These are phyloP conservation scores for Calocybe indica DNA, from an alignment of 768 basidiomycete species.

Conservation along the genomic window DNA sequence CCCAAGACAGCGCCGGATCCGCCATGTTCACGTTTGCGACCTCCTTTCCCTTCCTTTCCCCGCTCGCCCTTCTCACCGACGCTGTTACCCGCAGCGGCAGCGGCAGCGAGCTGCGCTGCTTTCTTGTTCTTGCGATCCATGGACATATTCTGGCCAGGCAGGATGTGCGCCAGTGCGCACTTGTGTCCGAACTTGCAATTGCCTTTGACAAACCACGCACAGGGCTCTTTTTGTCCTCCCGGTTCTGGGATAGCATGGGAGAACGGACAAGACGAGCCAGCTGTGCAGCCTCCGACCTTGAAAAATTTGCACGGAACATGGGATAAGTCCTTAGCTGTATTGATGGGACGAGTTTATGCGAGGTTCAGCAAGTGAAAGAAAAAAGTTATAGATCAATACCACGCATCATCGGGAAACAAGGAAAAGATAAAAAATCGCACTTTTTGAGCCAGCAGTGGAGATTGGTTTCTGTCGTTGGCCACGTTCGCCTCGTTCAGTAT, in stretches of 20 bases:
- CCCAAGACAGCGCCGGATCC: conserved; percentile 17
- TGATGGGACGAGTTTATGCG: too few relatives aligned
- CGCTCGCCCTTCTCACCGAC: conserved; percentile 22
- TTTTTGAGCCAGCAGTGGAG: conserved; percentile 12
- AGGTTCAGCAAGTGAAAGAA: too few relatives aligned
- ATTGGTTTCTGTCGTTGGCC: conserved; percentile 14
- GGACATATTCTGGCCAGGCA: conserved; percentile 89
- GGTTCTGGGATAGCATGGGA: conserved; percentile 74
- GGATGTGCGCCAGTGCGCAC: conserved; percentile 90
- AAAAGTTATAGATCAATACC: conserved; percentile 18
- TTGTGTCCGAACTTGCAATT: conserved; percentile 70
- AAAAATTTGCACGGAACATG: conserved; percentile 99
- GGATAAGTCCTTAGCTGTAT: conserved; percentile 67
- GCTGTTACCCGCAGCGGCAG: conserved; percentile 28
- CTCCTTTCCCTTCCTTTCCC: conserved; percentile 22
- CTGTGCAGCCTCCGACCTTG: conserved; percentile 91
- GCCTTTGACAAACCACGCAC: conserved; percentile 91
- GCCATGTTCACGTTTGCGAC: conserved; percentile 31
- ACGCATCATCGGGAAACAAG: not conserved
- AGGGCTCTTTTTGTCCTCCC: conserved; percentile 74
- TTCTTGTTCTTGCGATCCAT: conserved; percentile 99
- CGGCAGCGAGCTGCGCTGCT: conserved; percentile 72
- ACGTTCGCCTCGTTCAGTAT: conserved; percentile 3
- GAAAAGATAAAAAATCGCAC: conserved; percentile 10
- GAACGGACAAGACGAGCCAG: conserved; percentile 93